A percentile compares a stretch with the other conserved stretches of the same genome.
phyloP scores from a whole-genome alignment of 2,329 filamentous ascomycete species.

The Xylaria sp. region DNA sequence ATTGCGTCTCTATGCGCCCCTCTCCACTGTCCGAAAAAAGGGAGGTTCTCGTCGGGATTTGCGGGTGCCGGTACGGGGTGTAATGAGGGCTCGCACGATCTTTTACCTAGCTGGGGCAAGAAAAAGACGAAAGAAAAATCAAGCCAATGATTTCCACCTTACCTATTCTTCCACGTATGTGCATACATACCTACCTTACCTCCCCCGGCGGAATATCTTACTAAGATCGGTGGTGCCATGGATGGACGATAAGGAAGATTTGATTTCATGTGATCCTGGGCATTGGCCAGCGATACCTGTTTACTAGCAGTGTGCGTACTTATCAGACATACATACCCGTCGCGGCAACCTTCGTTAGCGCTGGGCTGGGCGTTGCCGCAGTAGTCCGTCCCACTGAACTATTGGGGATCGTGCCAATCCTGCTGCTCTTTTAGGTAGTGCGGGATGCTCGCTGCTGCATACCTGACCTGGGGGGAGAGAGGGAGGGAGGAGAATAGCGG shows the following conservation, averaged over 20 bases:
- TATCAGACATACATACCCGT: neutral
- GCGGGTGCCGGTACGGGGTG: neutral
- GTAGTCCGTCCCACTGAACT: neutral
- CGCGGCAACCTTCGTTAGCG: neutral
- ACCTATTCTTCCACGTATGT: too few species aligned
- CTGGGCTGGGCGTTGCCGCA: neutral
- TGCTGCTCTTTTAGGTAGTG: neutral
- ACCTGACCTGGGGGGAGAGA: too few species aligned
- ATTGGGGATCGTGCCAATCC: neutral
- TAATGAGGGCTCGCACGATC: neutral
- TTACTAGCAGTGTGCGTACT: too few species aligned
- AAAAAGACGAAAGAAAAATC: too few species aligned
- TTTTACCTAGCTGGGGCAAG: neutral
- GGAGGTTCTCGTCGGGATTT: neutral
- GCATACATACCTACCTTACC: too few species aligned
- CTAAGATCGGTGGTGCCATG: neutral
- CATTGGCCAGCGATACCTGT: too few species aligned
- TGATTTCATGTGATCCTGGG: neutral
- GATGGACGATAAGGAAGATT: neutral
- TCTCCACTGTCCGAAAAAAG: neutral
- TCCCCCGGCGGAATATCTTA: neutral
- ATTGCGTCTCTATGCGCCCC: too few species aligned
- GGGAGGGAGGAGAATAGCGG: too few species aligned
- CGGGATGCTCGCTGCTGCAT: too few species aligned
- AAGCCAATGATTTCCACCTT: neutral